A percentile compares a stretch with the other conserved stretches of the same genome.
phyloP scores from a whole-genome alignment of 2,329 filamentous ascomycete species.

The Fusarium sublunatum region DNA sequence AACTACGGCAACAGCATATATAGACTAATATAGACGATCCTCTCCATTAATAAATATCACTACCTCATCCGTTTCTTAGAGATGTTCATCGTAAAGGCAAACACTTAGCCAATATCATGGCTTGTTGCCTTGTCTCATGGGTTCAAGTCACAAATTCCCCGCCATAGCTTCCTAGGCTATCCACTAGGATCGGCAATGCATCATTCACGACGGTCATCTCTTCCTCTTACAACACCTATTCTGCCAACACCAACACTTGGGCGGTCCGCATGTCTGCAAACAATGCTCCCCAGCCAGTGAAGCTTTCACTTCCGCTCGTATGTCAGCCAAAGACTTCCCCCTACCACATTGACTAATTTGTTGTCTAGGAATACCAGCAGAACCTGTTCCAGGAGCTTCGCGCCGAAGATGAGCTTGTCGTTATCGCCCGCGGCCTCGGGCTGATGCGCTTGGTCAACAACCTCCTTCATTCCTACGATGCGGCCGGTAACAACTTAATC shows the following conservation, averaged over 20 bases:
- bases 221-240: slow-evolving; percentile 26
- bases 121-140: not conserved
- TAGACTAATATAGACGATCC: no score
- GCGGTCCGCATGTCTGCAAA: slow-evolving; percentile 61
- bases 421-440: slow-evolving; percentile 91
- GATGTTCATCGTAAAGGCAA: not conserved
- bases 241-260: slow-evolving; percentile 28
- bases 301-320: slow-evolving; percentile 76
- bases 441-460: slow-evolving; percentile 95
- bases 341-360: slow-evolving; percentile 22
- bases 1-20: no score
- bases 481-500: slow-evolving; percentile 91
- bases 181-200: slow-evolving; percentile 29
- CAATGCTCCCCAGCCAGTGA: slow-evolving; percentile 75
- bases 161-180: slow-evolving; percentile 15
- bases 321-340: not conserved
- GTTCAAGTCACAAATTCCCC: slow-evolving; percentile 12
- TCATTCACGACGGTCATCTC: slow-evolving; percentile 31
- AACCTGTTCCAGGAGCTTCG: slow-evolving; percentile 92
- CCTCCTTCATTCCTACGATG: slow-evolving; percentile 95
- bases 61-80: not conserved
- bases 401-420: slow-evolving; percentile 90
- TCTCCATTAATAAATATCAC: not conserved
- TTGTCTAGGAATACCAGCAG: slow-evolving; percentile 87
- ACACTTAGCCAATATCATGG: slow-evolving; percentile 13